Conservation (phyloP, 2,329 filamentous ascomycete genomes). For the Alternaria longipes region DNA sequence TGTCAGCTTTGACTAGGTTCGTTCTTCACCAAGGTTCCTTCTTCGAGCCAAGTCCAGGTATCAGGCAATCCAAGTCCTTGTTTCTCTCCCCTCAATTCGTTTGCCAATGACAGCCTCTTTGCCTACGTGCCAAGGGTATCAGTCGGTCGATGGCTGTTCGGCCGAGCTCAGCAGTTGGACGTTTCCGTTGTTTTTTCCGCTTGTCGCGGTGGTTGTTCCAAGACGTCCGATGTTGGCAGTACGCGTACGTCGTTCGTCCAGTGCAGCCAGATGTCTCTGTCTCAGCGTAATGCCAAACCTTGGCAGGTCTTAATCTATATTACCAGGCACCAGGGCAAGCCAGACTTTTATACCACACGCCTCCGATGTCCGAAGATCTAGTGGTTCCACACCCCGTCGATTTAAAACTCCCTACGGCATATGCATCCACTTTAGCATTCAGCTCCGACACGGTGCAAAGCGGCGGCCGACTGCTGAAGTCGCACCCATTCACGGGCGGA, state of each 20-base stretch:
- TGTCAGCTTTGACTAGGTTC: not conserved
- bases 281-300: not conserved
- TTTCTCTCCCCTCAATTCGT: not conserved
- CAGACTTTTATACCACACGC: not conserved
- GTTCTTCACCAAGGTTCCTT: not conserved
- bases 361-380: not conserved
- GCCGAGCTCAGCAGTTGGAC: not conserved
- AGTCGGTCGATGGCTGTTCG: not conserved
- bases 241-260: not conserved
- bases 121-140: not conserved
- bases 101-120: not conserved
- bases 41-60: not conserved
- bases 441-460: constrained; percentile 7
- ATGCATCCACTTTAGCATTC: constrained; percentile 8
- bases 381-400: not conserved
- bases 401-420: constrained; percentile 1
- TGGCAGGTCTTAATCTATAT: not conserved
- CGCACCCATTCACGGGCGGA: not conserved
- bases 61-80: not conserved
- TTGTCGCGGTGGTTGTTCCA: not conserved
- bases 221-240: not conserved
- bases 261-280: not conserved
- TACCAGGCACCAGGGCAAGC: not conserved
- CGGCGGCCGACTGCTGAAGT: constrained; percentile 5
- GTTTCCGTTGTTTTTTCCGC: not conserved